A percentile compares a stretch with the other conserved stretches of the same genome.
phyloP scores from a whole-genome alignment of 805 yeast genomes.

The Candida tibetensis region DNA sequence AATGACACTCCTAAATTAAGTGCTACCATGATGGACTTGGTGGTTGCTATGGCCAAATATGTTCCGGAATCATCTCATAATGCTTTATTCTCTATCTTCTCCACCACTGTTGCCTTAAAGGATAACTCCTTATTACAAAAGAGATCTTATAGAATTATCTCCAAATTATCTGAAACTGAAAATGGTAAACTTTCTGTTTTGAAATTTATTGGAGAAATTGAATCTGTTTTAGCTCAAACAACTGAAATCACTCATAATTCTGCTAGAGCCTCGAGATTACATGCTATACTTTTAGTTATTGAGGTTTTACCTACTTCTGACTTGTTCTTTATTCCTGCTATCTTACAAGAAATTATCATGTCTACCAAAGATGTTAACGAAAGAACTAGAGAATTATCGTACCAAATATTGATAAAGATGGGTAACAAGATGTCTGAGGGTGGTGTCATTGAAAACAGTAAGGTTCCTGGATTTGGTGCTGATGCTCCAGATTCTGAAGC shows the following conservation, averaged over 20 bases:
- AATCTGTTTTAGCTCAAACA: conserved; percentile 56
- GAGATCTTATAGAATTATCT: conserved; percentile 78
- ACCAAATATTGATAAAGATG: conserved; percentile 71
- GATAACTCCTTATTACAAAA: conserved; percentile 75
- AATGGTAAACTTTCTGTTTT: conserved; percentile 55
- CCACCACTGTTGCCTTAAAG: conserved; percentile 53
- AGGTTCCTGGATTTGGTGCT: conserved; percentile 64
- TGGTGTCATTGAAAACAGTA: conserved; percentile 62
- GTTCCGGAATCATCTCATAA: conserved; percentile 68
- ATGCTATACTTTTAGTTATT: conserved; percentile 61
- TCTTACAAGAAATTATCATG: conserved; percentile 83
- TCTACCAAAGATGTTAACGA: conserved; percentile 92
- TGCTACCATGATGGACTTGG: conserved; percentile 86
- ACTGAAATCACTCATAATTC: conserved; percentile 59
- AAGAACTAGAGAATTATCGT: conserved; percentile 81
- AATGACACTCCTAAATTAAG: conserved; percentile 50
- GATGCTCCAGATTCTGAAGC: conserved; percentile 65
- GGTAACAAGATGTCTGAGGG: conserved; percentile 73
- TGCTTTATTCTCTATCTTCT: conserved; percentile 76
- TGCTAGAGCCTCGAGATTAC: conserved; percentile 77
- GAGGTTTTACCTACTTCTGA: conserved; percentile 61
- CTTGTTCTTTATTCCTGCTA: conserved; percentile 73
- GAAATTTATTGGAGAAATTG: conserved; percentile 55
- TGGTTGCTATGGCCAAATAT: conserved; percentile 82
- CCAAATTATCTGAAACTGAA: conserved; percentile 68